Conservation (phyloP, 2,329 filamentous ascomycete species). For the Paracoccidioides lutzii region DNA sequence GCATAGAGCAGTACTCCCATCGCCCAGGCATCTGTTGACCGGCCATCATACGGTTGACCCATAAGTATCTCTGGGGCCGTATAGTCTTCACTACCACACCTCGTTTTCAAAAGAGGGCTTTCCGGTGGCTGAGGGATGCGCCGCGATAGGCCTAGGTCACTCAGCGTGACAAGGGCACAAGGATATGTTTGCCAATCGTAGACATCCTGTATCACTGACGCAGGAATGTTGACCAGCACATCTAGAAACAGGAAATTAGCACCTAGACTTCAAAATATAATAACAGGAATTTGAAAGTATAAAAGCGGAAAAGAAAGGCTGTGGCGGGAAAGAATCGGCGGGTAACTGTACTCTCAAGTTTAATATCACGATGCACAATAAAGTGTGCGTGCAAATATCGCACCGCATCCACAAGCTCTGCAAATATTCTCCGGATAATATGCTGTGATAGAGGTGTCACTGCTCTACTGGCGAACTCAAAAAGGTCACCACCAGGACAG, state of each 20-base stretch:
- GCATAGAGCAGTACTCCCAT: constrained; percentile 88
- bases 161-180: constrained; percentile 73
- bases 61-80: constrained; percentile 93
- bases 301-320: neutral
- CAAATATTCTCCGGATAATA: constrained; percentile 65
- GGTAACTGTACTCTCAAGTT: constrained; percentile 65
- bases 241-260: constrained; percentile 41
- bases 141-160: constrained; percentile 80
- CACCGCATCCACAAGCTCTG: constrained; percentile 75
- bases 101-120: constrained; percentile 78
- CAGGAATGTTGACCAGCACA: constrained; percentile 75
- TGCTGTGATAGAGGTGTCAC: constrained; percentile 43
- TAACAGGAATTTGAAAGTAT: neutral
- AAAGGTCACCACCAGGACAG: constrained; percentile 86
- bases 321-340: neutral
- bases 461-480: constrained; percentile 72
- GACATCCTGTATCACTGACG: constrained; percentile 51
- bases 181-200: constrained; percentile 64
- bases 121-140: constrained; percentile 60
- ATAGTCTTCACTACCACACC: constrained; percentile 94
- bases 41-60: constrained; percentile 87
- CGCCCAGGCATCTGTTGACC: constrained; percentile 86
- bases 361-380: constrained; percentile 95
- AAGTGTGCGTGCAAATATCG: constrained; percentile 70
- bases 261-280: neutral